Conservation (phyloP, 768 basidiomycete genomes). For the Wakefieldia striispora region DNA sequence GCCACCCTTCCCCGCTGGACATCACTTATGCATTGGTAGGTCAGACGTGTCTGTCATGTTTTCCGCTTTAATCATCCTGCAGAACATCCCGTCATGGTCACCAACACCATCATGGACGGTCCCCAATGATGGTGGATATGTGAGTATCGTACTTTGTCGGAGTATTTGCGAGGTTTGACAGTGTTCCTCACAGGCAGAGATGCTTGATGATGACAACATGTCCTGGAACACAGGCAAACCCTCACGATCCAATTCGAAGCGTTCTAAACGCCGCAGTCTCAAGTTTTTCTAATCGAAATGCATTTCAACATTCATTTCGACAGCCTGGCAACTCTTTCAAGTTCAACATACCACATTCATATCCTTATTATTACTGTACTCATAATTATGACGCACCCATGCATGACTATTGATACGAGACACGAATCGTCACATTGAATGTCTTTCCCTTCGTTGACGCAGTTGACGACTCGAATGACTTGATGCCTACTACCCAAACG, state of each 20-base stretch:
- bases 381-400: slow-evolving; percentile 5
- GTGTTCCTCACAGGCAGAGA: slow-evolving; percentile 17
- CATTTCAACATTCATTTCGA: background rate
- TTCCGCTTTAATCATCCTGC: background rate
- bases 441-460: background rate
- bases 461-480: background rate
- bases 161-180: background rate
- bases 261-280: slow-evolving; percentile 5
- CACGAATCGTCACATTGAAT: background rate
- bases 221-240: slow-evolving; percentile 17
- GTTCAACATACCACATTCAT: background rate
- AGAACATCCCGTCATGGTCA: slow-evolving; percentile 12
- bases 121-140: slow-evolving; percentile 12
- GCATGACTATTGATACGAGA: slow-evolving; percentile 11
- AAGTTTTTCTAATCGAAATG: slow-evolving; percentile 8
- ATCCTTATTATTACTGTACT: slow-evolving; percentile 1
- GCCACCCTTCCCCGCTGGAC: slow-evolving; percentile 20
- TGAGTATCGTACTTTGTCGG: slow-evolving; percentile 1
- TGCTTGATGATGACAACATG: slow-evolving; percentile 32
- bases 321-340: background rate
- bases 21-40: slow-evolving; percentile 22
- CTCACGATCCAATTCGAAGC: slow-evolving; percentile 1
- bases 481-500: too few relatives aligned
- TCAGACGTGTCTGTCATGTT: background rate
- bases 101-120: slow-evolving; percentile 1